Evolutionary conservation across 768 basidiomycete genomes (phyloP).

Genomic region (Trametes villosa): DNA sequence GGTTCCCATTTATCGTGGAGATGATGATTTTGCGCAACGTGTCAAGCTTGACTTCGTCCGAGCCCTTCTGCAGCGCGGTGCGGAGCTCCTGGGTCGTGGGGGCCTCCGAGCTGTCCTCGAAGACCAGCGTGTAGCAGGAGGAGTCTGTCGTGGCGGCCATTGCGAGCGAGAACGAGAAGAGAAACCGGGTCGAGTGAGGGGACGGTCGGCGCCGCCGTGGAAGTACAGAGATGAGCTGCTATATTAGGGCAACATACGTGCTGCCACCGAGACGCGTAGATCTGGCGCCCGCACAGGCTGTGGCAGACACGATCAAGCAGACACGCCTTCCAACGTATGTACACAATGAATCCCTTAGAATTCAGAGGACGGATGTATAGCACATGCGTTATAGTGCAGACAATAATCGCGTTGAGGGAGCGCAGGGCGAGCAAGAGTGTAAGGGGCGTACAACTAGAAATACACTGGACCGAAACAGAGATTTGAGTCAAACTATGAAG

Average conservation of each 20-base stretch:
- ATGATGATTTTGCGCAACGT: constrained; percentile 93
- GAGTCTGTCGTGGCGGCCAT: constrained; percentile 52
- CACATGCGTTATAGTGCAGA: too few species aligned
- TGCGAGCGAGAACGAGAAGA: constrained; percentile 16
- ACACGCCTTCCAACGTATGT: too few species aligned
- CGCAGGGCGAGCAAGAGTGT: too few species aligned
- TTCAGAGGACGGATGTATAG: too few species aligned
- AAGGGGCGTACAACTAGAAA: not conserved
- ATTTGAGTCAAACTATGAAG: not conserved
- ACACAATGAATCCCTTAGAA: too few species aligned
- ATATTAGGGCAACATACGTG: constrained; percentile 23
- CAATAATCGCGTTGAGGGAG: too few species aligned
- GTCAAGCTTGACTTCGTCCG: constrained; percentile 96
- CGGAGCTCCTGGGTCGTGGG: constrained; percentile 85
- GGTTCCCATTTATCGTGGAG: constrained; percentile 92
- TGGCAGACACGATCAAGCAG: not conserved
- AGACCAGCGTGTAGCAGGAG: constrained; percentile 79
- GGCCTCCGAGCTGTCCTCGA: constrained; percentile 71
- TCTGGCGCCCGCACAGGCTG: not conserved
- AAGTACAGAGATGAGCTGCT: constrained; percentile 23
- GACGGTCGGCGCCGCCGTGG: constrained; percentile 21
- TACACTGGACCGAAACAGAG: not conserved
- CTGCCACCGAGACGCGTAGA: constrained; percentile 10
- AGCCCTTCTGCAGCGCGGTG: constrained; percentile 87
- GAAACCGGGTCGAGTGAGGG: constrained; percentile 1